Evolutionary conservation across 2,329 filamentous ascomycete species (phyloP).

Genomic region (Colletotrichum lentis): DNA sequence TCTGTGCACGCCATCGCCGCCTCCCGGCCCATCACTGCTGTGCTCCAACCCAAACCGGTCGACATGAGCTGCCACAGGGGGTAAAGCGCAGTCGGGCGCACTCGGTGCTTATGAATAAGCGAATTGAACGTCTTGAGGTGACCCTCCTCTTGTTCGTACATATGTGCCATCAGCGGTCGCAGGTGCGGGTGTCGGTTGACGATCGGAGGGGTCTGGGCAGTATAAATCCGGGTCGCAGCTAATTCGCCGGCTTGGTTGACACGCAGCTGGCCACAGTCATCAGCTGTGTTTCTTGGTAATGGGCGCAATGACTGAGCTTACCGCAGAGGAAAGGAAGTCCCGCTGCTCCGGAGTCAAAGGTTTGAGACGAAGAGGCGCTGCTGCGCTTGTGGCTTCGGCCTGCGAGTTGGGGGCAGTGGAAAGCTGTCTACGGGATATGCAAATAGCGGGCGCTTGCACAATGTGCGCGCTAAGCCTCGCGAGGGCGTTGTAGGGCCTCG

Average conservation of each 20-base stretch:
- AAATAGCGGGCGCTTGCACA: conserved; percentile 17
- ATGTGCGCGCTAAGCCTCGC: conserved; percentile 5
- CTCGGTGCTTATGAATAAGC: conserved; percentile 83
- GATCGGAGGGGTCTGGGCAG: conserved; percentile 84
- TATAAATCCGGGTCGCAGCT: conserved; percentile 95
- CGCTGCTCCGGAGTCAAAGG: conserved; percentile 74
- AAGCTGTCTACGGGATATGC: conserved; percentile 18
- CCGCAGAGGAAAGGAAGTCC: conserved; percentile 78
- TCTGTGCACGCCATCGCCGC: conserved; percentile 99
- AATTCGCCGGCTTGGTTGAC: conserved; percentile 98
- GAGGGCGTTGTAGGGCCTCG: conserved; percentile 14
- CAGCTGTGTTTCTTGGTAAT: not conserved
- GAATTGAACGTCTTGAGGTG: conserved; percentile 88
- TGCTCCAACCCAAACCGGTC: conserved; percentile 85
- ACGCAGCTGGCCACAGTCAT: conserved; percentile 66
- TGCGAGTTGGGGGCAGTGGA: conserved; percentile 26
- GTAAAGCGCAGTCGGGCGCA: conserved; percentile 92
- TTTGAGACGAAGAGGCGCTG: conserved; percentile 52
- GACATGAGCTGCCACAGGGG: conserved; percentile 87
- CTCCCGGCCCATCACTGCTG: conserved; percentile 86
- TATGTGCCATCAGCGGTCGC: conserved; percentile 91
- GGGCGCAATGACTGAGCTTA: conserved; percentile 48
- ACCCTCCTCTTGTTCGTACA: conserved; percentile 94
- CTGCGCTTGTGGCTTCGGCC: conserved; percentile 20
- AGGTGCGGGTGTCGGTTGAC: conserved; percentile 84